Conservation (phyloP, 2,329 filamentous ascomycete species). For the Colletotrichum musicola region DNA sequence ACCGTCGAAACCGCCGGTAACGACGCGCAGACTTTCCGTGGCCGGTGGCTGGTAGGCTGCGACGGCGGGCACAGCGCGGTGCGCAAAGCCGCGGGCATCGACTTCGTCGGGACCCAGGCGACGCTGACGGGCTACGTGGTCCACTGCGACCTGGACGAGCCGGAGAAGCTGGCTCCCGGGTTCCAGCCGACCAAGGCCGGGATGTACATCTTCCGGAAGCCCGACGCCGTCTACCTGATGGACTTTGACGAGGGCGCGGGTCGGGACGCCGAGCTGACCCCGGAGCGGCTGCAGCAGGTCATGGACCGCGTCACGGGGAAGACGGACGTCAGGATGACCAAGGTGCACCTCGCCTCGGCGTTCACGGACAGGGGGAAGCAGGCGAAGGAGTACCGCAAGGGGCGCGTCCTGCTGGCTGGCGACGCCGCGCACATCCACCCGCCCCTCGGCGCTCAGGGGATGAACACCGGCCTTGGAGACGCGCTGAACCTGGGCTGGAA, state of each 20-base stretch:
- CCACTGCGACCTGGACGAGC: slow-evolving; percentile 49
- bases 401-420: slow-evolving; percentile 60
- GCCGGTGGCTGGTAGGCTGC: slow-evolving; percentile 56
- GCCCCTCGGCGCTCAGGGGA: slow-evolving; percentile 61
- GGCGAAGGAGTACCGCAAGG: slow-evolving; percentile 67
- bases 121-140: slow-evolving; percentile 51
- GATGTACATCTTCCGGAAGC: slow-evolving; percentile 43
- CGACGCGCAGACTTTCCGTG: slow-evolving; percentile 40
- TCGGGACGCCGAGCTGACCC: slow-evolving; percentile 36
- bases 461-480: slow-evolving; percentile 65
- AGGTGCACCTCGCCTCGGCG: slow-evolving; percentile 42
- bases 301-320: slow-evolving; percentile 41
- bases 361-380: slow-evolving; percentile 37
- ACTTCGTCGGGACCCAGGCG: slow-evolving; percentile 52
- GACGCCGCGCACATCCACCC: slow-evolving; percentile 64
- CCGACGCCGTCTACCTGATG: slow-evolving; percentile 39
- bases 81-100: slow-evolving; percentile 52
- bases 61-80: slow-evolving; percentile 56
- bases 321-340: slow-evolving; percentile 43
- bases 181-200: slow-evolving; percentile 44
- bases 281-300: slow-evolving; percentile 42
- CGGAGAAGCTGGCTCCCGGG: slow-evolving; percentile 44
- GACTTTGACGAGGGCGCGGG: slow-evolving; percentile 43
- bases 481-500: slow-evolving; percentile 65
- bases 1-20: slow-evolving; percentile 39